Conservation (phyloP, 495 filamentous ascomycete species). For the Usnea hakonensis region DNA sequence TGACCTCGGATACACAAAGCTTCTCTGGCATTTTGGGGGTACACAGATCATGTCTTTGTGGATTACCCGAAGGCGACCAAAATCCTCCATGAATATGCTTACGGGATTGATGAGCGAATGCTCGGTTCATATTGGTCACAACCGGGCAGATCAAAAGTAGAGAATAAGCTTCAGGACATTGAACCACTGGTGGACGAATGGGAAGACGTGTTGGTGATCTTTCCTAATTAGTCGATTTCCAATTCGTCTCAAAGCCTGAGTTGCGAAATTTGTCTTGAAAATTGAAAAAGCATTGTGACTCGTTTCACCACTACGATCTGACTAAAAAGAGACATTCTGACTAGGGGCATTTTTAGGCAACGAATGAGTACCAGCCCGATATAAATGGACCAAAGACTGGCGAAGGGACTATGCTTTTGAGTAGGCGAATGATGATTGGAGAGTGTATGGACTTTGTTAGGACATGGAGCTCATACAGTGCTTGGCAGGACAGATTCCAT, state of each 20-base stretch:
- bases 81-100: constrained; percentile 32
- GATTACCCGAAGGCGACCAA: constrained; percentile 41
- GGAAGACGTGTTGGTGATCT: constrained; percentile 44
- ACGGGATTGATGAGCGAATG: constrained; percentile 17
- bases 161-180: constrained; percentile 40
- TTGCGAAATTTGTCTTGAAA: too few relatives aligned
- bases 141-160: constrained; percentile 48
- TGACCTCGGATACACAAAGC: too few relatives aligned
- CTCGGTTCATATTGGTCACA: constrained; percentile 53
- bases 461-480: constrained; percentile 49
- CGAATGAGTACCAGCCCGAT: constrained; percentile 51
- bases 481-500: constrained; percentile 36
- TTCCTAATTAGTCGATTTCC: too few relatives aligned
- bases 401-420: constrained; percentile 43
- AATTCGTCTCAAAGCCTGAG: too few relatives aligned
- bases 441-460: constrained; percentile 47
- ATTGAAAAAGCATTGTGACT: too few relatives aligned
- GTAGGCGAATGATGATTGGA: constrained; percentile 44
- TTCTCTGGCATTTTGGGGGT: constrained; percentile 55
- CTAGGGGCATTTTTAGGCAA: too few relatives aligned
- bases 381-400: constrained; percentile 28
- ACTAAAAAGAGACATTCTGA: too few relatives aligned
- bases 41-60: constrained; percentile 51
- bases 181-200: constrained; percentile 43
- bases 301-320: too few relatives aligned